A percentile compares a stretch with the other conserved stretches of the same genome.
These are phyloP conservation scores for Cryptococcus jaspeensis DNA, from an alignment of 1,284 basidiomycete genomes.

Conservation along the genomic window DNA sequence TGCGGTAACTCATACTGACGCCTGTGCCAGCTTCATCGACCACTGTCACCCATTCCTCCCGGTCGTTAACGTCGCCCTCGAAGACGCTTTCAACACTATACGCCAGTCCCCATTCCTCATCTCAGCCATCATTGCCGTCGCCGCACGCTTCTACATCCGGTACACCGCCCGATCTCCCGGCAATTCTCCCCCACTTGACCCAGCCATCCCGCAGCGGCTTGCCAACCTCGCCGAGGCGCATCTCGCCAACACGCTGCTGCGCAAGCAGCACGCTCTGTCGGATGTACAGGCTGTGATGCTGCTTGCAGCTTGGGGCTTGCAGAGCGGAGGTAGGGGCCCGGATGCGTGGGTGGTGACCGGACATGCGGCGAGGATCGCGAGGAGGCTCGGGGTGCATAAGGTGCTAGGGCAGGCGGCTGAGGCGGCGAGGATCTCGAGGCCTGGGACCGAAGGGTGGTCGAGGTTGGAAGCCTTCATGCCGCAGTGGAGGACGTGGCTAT, in stretches of 20 bases:
- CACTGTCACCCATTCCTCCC: conserved; percentile 37
- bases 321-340: conserved; percentile 32
- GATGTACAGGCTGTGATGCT: conserved; percentile 44
- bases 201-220: conserved; percentile 20
- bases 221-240: conserved; percentile 40
- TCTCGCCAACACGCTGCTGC: conserved; percentile 35
- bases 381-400: conserved; percentile 32
- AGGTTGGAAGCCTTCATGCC: conserved; percentile 31
- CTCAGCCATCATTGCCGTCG: conserved; percentile 32
- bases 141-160: conserved; percentile 32
- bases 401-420: conserved; percentile 26
- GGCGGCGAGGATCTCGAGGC: conserved; percentile 17
- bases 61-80: conserved; percentile 27
- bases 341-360: conserved; percentile 43
- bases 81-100: conserved; percentile 28
- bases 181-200: conserved; percentile 18
- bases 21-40: conserved; percentile 20
- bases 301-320: conserved; percentile 41
- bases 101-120: conserved; percentile 32
- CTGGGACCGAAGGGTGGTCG: conserved; percentile 23
- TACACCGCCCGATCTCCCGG: conserved; percentile 16
- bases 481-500: conserved; percentile 37
- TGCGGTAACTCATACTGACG: background rate
- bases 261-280: conserved; percentile 37
- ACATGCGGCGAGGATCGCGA: conserved; percentile 31